Conservation (phyloP, 345 rosid species). For the Arabidopsis suecica region DNA sequence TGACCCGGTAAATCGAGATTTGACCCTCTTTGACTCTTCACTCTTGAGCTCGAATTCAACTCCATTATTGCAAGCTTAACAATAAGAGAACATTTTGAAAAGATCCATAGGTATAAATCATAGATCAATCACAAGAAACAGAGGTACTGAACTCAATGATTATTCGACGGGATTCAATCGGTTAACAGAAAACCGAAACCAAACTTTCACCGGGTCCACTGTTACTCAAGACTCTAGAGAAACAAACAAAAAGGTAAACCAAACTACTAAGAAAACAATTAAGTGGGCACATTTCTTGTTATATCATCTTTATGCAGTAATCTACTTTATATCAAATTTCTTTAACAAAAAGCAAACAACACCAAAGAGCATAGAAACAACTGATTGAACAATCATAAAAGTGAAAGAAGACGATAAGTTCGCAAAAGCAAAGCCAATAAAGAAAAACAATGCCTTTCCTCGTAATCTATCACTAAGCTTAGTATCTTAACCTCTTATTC, state of each 20-base stretch:
- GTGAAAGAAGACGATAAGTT: slow-evolving; percentile 19
- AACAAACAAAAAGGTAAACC: slow-evolving; percentile 21
- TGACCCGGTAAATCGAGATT: not conserved
- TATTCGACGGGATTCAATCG: not conserved
- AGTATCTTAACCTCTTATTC: slow-evolving; percentile 15
- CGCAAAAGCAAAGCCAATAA: slow-evolving; percentile 42
- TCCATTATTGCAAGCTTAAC: slow-evolving; percentile 6
- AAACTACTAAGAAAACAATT: slow-evolving; percentile 36
- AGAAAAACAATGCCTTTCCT: slow-evolving; percentile 42
- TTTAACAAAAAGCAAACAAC: slow-evolving; percentile 44
- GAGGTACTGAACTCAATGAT: not conserved
- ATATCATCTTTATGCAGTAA: slow-evolving; percentile 24
- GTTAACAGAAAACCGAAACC: slow-evolving; percentile 1
- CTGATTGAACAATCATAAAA: slow-evolving; percentile 38
- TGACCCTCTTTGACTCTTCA: not conserved
- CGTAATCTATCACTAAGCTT: slow-evolving; percentile 38
- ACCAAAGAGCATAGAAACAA: slow-evolving; percentile 35
- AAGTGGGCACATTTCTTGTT: slow-evolving; percentile 19
- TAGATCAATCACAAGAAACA: slow-evolving; percentile 16
- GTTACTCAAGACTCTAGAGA: slow-evolving; percentile 19
- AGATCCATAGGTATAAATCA: not conserved
- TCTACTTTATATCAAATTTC: slow-evolving; percentile 37
- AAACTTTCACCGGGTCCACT: slow-evolving; percentile 1
- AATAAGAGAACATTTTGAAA: not conserved
- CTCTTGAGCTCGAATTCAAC: not conserved